Percentiles rank a stretch among this genome's conserved stretches.
Conservation (phyloP, 805 yeast genomes). For the Candida manassasensis region DNA sequence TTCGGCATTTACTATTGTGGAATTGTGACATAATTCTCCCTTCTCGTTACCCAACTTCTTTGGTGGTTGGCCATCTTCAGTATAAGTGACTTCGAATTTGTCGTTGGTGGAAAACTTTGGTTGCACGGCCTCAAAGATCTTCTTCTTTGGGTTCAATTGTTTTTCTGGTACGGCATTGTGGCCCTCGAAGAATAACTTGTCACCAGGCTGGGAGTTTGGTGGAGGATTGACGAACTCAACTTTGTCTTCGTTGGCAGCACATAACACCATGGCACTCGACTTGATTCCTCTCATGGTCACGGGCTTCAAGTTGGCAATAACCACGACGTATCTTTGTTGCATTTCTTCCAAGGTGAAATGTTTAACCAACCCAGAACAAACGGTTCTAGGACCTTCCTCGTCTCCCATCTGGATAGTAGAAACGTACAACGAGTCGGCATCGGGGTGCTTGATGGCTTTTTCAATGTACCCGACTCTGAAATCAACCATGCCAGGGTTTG, state of each 20-base stretch:
- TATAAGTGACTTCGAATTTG: slow-evolving; percentile 71
- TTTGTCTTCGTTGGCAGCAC: slow-evolving; percentile 70
- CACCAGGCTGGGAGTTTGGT: slow-evolving; percentile 88
- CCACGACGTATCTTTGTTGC: slow-evolving; percentile 90
- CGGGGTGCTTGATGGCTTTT: slow-evolving; percentile 95
- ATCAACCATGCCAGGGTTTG: slow-evolving; percentile 82
- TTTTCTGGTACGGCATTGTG: slow-evolving; percentile 85
- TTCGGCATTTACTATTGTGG: slow-evolving; percentile 67
- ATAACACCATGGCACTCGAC: slow-evolving; percentile 93
- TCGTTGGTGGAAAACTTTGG: slow-evolving; percentile 84
- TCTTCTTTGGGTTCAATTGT: slow-evolving; percentile 95
- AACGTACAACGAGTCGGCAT: slow-evolving; percentile 93
- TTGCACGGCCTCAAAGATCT: slow-evolving; percentile 93
- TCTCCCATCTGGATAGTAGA: slow-evolving; percentile 97
- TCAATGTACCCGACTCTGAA: slow-evolving; percentile 95
- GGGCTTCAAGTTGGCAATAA: slow-evolving; percentile 94
- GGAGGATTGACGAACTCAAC: slow-evolving; percentile 97
- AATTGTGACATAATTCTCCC: slow-evolving; percentile 74
- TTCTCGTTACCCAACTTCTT: slow-evolving; percentile 70
- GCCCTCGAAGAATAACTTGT: slow-evolving; percentile 91
- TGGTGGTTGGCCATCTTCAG: slow-evolving; percentile 72
- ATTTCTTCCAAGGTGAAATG: slow-evolving; percentile 85
- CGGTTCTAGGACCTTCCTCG: slow-evolving; percentile 95
- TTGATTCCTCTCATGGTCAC: slow-evolving; percentile 97
- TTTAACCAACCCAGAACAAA: slow-evolving; percentile 93